phyloP scores from a whole-genome alignment of 805 yeast genomes.

The Zygoascus bituminiphila region DNA sequence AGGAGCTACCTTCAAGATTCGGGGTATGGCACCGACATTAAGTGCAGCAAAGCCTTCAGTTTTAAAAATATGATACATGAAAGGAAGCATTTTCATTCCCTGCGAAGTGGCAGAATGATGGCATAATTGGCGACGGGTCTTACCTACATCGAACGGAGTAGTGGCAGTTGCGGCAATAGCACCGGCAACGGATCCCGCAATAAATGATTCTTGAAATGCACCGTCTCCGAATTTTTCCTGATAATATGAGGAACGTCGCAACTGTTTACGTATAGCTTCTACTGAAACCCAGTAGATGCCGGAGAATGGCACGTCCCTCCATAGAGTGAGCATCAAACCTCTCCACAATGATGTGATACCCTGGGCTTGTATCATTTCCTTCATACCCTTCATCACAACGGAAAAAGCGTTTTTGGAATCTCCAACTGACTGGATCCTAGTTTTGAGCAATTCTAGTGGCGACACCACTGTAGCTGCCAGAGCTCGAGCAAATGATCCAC shows the following conservation, averaged over 20 bases:
- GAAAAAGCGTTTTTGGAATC: constrained; percentile 20
- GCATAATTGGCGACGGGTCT: constrained; percentile 79
- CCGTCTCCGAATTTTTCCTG: constrained; percentile 14
- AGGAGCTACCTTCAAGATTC: constrained; percentile 88
- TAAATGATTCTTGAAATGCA: constrained; percentile 37
- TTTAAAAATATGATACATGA: constrained; percentile 51
- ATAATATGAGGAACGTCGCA: constrained; percentile 18
- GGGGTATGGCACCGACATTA: constrained; percentile 80
- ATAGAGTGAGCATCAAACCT: constrained; percentile 79
- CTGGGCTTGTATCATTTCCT: constrained; percentile 38
- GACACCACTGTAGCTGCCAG: constrained; percentile 79
- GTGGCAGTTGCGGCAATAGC: constrained; percentile 77
- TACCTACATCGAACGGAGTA: constrained; percentile 96
- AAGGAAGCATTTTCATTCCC: constrained; percentile 51
- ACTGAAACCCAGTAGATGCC: constrained; percentile 92
- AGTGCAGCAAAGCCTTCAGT: constrained; percentile 76
- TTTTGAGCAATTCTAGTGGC: constrained; percentile 80
- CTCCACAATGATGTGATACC: constrained; percentile 68
- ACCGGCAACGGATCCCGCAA: constrained; percentile 81
- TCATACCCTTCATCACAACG: constrained; percentile 42
- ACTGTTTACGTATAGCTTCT: constrained; percentile 41
- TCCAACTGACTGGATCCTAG: constrained; percentile 56
- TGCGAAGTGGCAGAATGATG: constrained; percentile 26
- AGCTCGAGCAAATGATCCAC: constrained; percentile 79
- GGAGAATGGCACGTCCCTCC: constrained; percentile 97